Evolutionary conservation across 305 asterid species (phyloP).

Genomic region (Rubia peregrina): DNA sequence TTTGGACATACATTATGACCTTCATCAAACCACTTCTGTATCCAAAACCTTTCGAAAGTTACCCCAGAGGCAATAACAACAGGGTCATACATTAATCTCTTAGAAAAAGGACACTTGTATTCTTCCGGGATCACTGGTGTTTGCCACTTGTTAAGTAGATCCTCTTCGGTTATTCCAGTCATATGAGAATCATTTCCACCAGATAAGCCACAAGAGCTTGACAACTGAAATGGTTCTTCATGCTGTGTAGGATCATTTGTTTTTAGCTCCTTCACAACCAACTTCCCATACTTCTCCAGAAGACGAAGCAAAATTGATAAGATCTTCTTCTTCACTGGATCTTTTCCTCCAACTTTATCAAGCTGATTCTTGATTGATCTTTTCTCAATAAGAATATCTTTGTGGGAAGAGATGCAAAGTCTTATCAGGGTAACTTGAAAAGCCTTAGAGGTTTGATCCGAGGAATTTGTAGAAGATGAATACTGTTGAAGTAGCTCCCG

Average conservation of each 20-base stretch:
- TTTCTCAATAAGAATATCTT: constrained; percentile 54
- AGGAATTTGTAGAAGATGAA: constrained; percentile 38
- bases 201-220: constrained; percentile 24
- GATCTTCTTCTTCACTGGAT: constrained; percentile 47
- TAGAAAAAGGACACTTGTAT: constrained; percentile 60
- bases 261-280: constrained; percentile 28
- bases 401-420: constrained; percentile 64
- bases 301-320: constrained; percentile 45
- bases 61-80: constrained; percentile 68
- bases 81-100: constrained; percentile 65
- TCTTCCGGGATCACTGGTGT: constrained; percentile 44
- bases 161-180: constrained; percentile 22
- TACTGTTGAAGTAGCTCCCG: constrained; percentile 49
- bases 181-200: constrained; percentile 25
- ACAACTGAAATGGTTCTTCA: constrained; percentile 25
- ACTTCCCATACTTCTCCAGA: constrained; percentile 49
- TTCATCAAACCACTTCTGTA: constrained; percentile 67
- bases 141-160: constrained; percentile 23
- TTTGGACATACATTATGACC: constrained; percentile 60
- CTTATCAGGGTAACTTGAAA: constrained; percentile 39
- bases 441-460: constrained; percentile 40
- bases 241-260: constrained; percentile 22
- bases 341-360: constrained; percentile 35
- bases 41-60: constrained; percentile 73
- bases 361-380: constrained; percentile 55